A percentile compares a stretch with the other conserved stretches of the same genome.
Evolutionary conservation across 2,329 filamentous ascomycete species (phyloP).

Genomic region (Stachybotrys chlorohalonatus): DNA sequence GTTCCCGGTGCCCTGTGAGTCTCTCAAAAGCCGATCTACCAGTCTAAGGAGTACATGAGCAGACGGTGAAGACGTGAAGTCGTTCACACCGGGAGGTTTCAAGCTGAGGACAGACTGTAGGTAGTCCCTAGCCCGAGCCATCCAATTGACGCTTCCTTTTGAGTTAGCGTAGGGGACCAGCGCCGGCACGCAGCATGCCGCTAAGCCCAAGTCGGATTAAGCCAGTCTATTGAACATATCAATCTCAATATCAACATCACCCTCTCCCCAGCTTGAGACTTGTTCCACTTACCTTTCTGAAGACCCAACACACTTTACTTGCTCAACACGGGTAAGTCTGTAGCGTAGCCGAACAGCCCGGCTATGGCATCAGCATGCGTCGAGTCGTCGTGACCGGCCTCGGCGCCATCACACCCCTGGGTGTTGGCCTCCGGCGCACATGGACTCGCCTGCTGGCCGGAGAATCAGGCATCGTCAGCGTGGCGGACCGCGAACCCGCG

Average conservation of each 20-base stretch:
- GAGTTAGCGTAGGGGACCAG: neutral
- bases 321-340: neutral
- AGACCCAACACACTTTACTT: no score
- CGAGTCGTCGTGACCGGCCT: constrained; percentile 79
- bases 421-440: constrained; percentile 65
- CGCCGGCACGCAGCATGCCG: neutral
- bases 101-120: neutral
- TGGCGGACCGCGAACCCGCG: constrained; percentile 49
- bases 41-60: no score
- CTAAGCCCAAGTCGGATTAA: neutral
- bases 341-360: constrained; percentile 1
- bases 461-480: constrained; percentile 70
- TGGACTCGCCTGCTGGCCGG: constrained; percentile 77
- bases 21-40: no score
- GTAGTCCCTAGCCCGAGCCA: neutral
- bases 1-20: no score
- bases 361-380: constrained; percentile 41
- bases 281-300: neutral
- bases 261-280: neutral
- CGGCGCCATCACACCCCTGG: constrained; percentile 74
- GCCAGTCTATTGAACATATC: neutral
- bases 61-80: no score
- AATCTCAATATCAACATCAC: neutral
- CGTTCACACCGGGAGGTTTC: neutral
- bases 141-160: neutral